phyloP scores from a whole-genome alignment of 148 eudicot genomes.

The Drosera capensis region DNA sequence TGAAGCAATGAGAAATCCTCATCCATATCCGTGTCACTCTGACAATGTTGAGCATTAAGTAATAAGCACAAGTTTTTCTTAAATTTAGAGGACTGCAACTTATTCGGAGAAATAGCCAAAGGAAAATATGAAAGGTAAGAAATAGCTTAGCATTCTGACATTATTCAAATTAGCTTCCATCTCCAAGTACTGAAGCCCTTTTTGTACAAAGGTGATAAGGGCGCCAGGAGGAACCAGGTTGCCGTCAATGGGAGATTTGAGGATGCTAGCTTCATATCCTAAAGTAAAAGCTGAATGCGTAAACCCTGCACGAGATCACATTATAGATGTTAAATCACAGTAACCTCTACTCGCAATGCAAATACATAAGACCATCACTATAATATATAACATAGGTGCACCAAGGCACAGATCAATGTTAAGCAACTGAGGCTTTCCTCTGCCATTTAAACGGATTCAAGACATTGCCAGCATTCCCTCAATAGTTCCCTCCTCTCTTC shows the following conservation, averaged over 20 bases:
- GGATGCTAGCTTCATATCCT: constrained; percentile 56
- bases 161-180: constrained; percentile 45
- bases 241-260: constrained; percentile 43
- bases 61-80: constrained; percentile 6
- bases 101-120: no score
- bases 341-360: no score
- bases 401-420: no score
- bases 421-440: no score
- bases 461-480: no score
- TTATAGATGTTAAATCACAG: no score
- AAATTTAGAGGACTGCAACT: not conserved
- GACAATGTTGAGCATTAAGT: constrained; percentile 10
- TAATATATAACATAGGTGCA: no score
- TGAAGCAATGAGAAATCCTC: constrained; percentile 55
- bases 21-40: constrained; percentile 50
- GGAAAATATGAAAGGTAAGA: constrained; percentile 10
- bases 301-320: constrained; percentile 28
- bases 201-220: constrained; percentile 51
- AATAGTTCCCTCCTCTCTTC: no score
- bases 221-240: constrained; percentile 64
- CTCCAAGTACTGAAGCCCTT: constrained; percentile 62
- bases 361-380: no score
- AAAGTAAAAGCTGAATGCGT: constrained; percentile 59
- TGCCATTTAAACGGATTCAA: no score
- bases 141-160: constrained; percentile 20